Percentiles rank a stretch among this genome's conserved stretches.
phyloP scores from a whole-genome alignment of 257 asterid genomes.

The Nemophila menziesii region DNA sequence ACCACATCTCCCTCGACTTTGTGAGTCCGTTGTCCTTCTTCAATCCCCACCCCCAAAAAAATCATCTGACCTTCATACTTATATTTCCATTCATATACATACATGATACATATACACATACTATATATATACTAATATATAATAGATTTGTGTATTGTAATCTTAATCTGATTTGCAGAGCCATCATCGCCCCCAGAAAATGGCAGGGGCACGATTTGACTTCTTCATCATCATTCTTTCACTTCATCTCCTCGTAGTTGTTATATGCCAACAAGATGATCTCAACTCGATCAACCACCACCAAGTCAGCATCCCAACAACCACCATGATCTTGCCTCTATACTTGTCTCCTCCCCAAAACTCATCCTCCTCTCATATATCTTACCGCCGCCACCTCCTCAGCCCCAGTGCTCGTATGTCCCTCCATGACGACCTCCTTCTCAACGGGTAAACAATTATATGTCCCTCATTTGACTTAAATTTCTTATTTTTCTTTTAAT shows the following conservation, averaged over 20 bases:
- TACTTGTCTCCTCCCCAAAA: slow-evolving; percentile 19
- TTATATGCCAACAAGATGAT: neutral
- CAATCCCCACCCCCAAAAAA: neutral
- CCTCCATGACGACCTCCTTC: slow-evolving; percentile 81
- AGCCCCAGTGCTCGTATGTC: slow-evolving; percentile 54
- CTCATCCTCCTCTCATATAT: slow-evolving; percentile 5
- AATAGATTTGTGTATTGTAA: no score
- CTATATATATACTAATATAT: no score
- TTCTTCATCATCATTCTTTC: neutral
- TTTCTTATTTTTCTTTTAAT: neutral
- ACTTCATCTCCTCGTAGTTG: neutral
- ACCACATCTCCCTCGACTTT: neutral
- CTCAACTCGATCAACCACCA: neutral
- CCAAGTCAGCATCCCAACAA: neutral
- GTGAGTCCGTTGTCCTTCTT: neutral
- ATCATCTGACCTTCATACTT: neutral
- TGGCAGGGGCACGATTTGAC: slow-evolving; percentile 1
- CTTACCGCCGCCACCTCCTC: slow-evolving; percentile 44
- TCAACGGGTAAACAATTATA: slow-evolving; percentile 41
- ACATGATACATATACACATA: neutral
- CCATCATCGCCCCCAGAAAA: neutral
- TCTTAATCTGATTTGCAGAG: no score
- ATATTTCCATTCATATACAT: neutral
- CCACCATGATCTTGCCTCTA: slow-evolving; percentile 31
- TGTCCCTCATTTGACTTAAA: no score